phyloP scores from a whole-genome alignment of 73 alveolate genomes.

The Blepharisma japonicum region DNA sequence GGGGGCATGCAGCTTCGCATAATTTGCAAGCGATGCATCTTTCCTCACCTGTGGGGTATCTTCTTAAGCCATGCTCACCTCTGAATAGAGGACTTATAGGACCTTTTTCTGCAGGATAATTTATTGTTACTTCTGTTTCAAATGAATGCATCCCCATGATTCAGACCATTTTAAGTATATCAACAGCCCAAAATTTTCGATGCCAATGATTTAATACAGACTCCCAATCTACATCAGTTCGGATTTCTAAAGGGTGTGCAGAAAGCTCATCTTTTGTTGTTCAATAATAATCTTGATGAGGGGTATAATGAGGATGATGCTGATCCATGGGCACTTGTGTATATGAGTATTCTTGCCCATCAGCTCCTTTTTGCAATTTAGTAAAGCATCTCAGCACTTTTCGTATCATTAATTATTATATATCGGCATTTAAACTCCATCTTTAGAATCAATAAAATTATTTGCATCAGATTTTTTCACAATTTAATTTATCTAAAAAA shows the following conservation, averaged over 20 bases:
- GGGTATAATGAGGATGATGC: constrained; percentile 31
- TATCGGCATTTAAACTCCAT: no score
- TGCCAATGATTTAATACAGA: background rate
- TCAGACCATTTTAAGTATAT: constrained; percentile 6
- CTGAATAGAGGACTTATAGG: constrained; percentile 84
- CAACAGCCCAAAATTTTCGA: background rate
- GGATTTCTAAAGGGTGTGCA: background rate
- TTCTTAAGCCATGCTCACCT: constrained; percentile 92
- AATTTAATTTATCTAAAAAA: no score
- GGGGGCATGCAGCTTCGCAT: constrained; percentile 90
- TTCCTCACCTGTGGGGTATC: constrained; percentile 92
- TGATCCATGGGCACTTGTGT: constrained; percentile 22
- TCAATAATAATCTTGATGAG: background rate
- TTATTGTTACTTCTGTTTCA: constrained; percentile 69
- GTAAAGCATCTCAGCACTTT: background rate
- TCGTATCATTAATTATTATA: background rate
- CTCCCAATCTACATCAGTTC: constrained; percentile 23
- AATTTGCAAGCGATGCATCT: constrained; percentile 91
- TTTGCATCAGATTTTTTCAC: no score
- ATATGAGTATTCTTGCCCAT: constrained; percentile 20
- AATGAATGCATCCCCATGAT: constrained; percentile 36
- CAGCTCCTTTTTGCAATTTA: background rate
- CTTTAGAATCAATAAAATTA: no score
- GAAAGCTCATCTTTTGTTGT: background rate
- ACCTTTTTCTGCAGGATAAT: constrained; percentile 89